Evolutionary conservation across 176 grass and related monocot species (phyloP).

Genomic region (Phyllostachys edulis): DNA sequence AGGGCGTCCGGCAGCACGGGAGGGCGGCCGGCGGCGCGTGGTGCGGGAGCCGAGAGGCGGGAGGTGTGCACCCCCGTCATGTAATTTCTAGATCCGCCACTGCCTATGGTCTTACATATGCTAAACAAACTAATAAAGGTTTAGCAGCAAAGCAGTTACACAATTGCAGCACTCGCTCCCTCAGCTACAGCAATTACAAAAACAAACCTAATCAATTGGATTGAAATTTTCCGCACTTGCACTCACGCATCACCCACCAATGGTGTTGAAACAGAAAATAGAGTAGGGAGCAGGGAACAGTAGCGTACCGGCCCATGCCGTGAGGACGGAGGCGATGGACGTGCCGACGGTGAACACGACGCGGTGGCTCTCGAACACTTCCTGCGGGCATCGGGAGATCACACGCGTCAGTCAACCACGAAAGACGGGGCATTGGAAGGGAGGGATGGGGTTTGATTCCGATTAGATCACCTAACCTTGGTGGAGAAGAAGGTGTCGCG

Average conservation of each 20-base stretch:
- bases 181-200: neutral
- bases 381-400: conserved; percentile 39
- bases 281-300: neutral
- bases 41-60: too few species aligned
- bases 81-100: too few species aligned
- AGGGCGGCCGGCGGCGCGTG: too few species aligned
- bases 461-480: conserved; percentile 41
- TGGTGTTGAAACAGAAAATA: neutral
- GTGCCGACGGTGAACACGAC: conserved; percentile 91
- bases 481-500: conserved; percentile 82
- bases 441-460: neutral
- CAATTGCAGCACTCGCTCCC: neutral
- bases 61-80: too few species aligned
- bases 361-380: conserved; percentile 81
- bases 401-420: neutral
- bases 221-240: neutral
- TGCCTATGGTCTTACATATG: neutral
- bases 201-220: neutral
- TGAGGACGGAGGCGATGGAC: conserved; percentile 82
- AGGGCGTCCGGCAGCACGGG: too few species aligned
- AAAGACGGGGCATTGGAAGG: neutral
- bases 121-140: neutral
- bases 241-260: neutral
- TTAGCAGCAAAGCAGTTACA: neutral
- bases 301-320: conserved; percentile 75